Evolutionary conservation across 352 stramenopile species (phyloP), one percentile per base, ranked within the genome.

Genomic region (Pythium rishiriense): DNA sequence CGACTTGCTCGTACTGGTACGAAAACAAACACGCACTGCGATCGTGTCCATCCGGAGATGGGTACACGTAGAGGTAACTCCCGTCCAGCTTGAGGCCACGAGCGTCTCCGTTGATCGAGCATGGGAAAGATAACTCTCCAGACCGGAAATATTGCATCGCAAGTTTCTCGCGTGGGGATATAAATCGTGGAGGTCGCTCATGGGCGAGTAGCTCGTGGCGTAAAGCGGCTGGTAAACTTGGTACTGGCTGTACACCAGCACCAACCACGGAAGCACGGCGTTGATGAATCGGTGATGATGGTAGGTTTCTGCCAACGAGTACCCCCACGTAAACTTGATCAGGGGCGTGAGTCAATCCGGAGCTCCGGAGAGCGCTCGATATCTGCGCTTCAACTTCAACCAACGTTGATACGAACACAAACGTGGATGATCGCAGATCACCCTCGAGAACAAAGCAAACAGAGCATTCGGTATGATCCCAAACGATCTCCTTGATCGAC

Each of bases 211-310:
- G 46, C 33, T 93, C 79, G 14, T 75, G 71, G 24, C 78, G 68
- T 53, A 77, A 78, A 0, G 68, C 19, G 25, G 73, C 68, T 15
- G 81, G 64, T 10, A 93, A 29, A 4, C 55, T 46, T 37, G 62
- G 14, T 4, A 73, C 69, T n/a, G 33, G 61, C 33, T 39, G 46
- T 5, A 22, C 46, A 4, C 42, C 46, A 9, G 31, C 25, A 0
- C n/a, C 53, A 19, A 63, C 19, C 21, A 52, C 6, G 4, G 54
- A 77, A 47, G 67, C 39, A 17, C 82, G 73, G 5, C 79, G 80
- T 58, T 91, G 84, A 49, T 91, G 76, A 33, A 93, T 88, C 5
- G 83, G 80, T 2, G 81, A 89, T 8, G 81, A 85, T 21, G 84
- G 79, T 1, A 85, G 28, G 12, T 76, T 86, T 19, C 81, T 69